These are phyloP conservation scores for Paramyrothecium sp. DNA, from an alignment of 2,329 filamentous ascomycete genomes.

Conservation along the genomic window DNA sequence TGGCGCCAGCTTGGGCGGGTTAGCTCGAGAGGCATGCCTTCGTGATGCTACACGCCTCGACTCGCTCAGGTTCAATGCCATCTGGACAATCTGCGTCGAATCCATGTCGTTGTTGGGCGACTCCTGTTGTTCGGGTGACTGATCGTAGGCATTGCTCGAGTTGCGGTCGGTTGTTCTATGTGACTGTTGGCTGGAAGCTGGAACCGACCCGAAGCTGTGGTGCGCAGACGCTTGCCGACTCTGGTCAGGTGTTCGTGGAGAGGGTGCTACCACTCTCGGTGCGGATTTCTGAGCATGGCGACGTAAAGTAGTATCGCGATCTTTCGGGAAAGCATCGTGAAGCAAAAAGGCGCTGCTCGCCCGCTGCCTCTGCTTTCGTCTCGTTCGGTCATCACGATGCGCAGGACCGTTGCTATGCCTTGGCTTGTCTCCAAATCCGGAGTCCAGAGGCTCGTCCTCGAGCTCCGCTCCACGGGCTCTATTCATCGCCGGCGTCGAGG, in stretches of 20 bases:
- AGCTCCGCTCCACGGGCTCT: not conserved
- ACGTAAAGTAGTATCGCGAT: constrained; percentile 28
- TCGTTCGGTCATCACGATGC: constrained; percentile 20
- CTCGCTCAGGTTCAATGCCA: constrained; percentile 87
- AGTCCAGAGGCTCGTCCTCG: constrained; percentile 14
- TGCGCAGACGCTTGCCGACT: not conserved
- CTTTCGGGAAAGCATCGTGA: constrained; percentile 37
- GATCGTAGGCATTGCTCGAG: constrained; percentile 7
- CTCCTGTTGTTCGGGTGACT: constrained; percentile 12
- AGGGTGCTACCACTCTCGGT: constrained; percentile 13
- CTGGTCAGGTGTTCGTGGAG: constrained; percentile 2
- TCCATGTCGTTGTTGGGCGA: constrained; percentile 61
- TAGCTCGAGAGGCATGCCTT: constrained; percentile 51
- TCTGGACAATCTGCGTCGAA: constrained; percentile 85
- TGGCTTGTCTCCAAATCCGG: constrained; percentile 13
- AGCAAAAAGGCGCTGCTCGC: constrained; percentile 52
- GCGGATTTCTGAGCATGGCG: constrained; percentile 20
- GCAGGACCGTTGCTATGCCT: constrained; percentile 15
- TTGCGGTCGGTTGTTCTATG: constrained; percentile 17
- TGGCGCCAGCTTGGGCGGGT: constrained; percentile 50
- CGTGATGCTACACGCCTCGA: constrained; percentile 65
- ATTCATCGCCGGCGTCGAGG: constrained; percentile 3
- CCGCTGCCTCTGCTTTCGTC: constrained; percentile 38
- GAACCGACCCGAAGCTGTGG: not conserved
- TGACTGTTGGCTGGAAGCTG: constrained; percentile 2